Evolutionary conservation across 441 rosid species (phyloP), one percentile per base, ranked within the genome.

Genomic region (Isatis lusitanica): DNA sequence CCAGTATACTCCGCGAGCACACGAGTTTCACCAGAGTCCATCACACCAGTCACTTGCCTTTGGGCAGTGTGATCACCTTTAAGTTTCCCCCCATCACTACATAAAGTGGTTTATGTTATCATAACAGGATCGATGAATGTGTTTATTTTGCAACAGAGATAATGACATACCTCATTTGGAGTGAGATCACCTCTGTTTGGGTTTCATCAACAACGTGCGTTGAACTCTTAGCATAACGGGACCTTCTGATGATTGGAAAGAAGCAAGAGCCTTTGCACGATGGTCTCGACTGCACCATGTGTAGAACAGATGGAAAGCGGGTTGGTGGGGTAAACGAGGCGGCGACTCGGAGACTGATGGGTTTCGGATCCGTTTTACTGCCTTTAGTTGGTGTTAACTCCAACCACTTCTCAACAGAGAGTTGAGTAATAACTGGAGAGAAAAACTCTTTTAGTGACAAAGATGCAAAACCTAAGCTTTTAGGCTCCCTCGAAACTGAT

Each of bases 371-470:
- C 55, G 53, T 52, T 52, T 74, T 55, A 31, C 77, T 33, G 55
- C 82, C 83, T 55, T 84, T 83, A 69, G 35, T 50, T 10, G 92
- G 90, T 38, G 68, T 71, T 74, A 92, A 65, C 71, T 87, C 92
- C 77, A 94, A 76, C 97, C 99, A 94, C 75, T 85, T 86, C 53
- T 92, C 92, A 58, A 67, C 84, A 24, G 88, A 66, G 62, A 90
- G 91, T 82, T 81, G 85, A 46, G 94, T 74, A 26, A 58, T 43
- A 57, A 65, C 76, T 12, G 98, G 93, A 78, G 47, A 80, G 17
- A 85, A 74, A 48, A 85, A 79, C 78, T 87, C 83, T 18, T 80
- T 65, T 39, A 90, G 74, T 71, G 96, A 82, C 52, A 94, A 81
- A 53, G 87, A 85, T 33, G 84, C 67, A 68, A 81, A 73, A 4